Conservation (phyloP, 83 land plant species). For the Picea mariana region DNA sequence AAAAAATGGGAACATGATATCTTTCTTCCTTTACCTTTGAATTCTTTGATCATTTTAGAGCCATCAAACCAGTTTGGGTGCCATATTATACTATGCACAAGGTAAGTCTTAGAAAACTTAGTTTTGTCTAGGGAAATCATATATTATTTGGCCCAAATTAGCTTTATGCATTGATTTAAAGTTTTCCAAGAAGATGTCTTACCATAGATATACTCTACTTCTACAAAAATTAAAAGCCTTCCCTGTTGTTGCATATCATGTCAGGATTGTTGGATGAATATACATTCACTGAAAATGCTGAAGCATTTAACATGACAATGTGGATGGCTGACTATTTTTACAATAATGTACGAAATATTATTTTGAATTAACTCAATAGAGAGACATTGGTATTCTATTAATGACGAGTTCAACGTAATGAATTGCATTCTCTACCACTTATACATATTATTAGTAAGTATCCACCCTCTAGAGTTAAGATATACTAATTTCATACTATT, state of each 20-base stretch:
- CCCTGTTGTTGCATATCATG: conserved; percentile 55
- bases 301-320: conserved; percentile 61
- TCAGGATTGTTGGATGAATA: conserved; percentile 90
- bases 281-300: conserved; percentile 45
- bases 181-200: no score
- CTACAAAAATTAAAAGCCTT: no score
- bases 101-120: conserved; percentile 30
- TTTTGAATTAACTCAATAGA: conserved; percentile 59
- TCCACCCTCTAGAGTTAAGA: background rate
- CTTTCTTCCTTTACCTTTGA: conserved; percentile 86
- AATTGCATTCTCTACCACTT: conserved; percentile 87
- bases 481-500: no score
- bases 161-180: background rate
- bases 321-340: conserved; percentile 84
- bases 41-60: conserved; percentile 80
- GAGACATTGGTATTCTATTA: conserved; percentile 77
- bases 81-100: conserved; percentile 98
- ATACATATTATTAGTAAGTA: conserved; percentile 59
- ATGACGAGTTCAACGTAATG: conserved; percentile 96
- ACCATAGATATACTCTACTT: no score
- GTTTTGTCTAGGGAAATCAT: background rate
- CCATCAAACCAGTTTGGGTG: conserved; percentile 77
- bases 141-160: conserved; percentile 32
- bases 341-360: conserved; percentile 72
- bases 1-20: conserved; percentile 73